Percentiles rank a stretch among this genome's conserved stretches.
Conservation (phyloP, 2,329 filamentous ascomycete species). For the Ophiostoma sp. region DNA sequence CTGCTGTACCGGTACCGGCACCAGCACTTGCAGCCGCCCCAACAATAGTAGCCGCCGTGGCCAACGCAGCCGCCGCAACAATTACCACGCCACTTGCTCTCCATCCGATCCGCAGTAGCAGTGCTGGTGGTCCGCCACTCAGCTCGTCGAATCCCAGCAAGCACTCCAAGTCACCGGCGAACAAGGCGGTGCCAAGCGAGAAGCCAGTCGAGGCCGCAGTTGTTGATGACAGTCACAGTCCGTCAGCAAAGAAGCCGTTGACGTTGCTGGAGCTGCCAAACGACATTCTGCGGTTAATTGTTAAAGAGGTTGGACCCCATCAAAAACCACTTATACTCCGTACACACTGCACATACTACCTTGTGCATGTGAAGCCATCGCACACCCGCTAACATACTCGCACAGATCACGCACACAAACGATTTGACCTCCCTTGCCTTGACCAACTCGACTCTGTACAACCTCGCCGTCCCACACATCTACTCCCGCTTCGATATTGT, state of each 20-base stretch:
- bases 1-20: not conserved
- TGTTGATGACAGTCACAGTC: conserved; percentile 50
- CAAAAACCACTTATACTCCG: not conserved
- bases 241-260: conserved; percentile 57
- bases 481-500: conserved; percentile 87
- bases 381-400: not conserved
- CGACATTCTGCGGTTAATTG: conserved; percentile 75
- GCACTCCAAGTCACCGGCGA: conserved; percentile 18
- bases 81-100: not conserved
- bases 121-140: not conserved
- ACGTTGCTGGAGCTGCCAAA: conserved; percentile 72
- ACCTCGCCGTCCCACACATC: conserved; percentile 73
- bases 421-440: conserved; percentile 76
- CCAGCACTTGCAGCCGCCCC: not conserved
- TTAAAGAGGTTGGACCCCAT: conserved; percentile 66
- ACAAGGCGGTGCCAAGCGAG: conserved; percentile 45
- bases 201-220: conserved; percentile 65
- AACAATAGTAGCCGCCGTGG: not conserved
- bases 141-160: not conserved
- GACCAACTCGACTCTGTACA: conserved; percentile 75
- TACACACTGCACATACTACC: not conserved
- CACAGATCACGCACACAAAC: conserved; percentile 74
- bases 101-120: conserved; percentile 19
- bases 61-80: no score
- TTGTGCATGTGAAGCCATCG: conserved; percentile 18